Conservation (phyloP, 1,139 yeast species). For the Geotrichum histeridarum region DNA sequence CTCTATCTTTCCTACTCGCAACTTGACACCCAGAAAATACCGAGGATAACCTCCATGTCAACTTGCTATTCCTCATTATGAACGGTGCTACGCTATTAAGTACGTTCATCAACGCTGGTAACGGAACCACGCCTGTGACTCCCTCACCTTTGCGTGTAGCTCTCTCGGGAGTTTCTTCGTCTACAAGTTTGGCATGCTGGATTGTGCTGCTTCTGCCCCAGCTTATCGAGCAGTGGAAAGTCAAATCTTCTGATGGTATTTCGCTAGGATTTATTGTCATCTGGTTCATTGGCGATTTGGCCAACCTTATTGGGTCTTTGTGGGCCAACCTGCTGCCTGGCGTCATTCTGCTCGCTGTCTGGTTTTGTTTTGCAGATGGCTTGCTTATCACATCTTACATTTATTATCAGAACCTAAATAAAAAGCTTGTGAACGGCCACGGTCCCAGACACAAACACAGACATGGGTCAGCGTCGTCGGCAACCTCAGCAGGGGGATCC, state of each 20-base stretch:
- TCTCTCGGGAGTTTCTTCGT: slow-evolving; percentile 62
- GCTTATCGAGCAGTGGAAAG: slow-evolving; percentile 73
- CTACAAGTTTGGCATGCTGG: slow-evolving; percentile 63
- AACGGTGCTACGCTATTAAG: not conserved
- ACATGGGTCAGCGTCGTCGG: not conserved
- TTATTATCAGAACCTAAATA: slow-evolving; percentile 40
- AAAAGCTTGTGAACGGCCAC: slow-evolving; percentile 8
- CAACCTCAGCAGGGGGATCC: not conserved
- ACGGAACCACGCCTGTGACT: not conserved
- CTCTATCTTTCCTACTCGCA: not conserved
- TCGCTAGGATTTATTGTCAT: slow-evolving; percentile 63
- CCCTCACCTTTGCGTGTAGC: slow-evolving; percentile 39
- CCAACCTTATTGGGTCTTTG: slow-evolving; percentile 61
- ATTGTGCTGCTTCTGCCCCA: slow-evolving; percentile 73
- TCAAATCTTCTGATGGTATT: slow-evolving; percentile 73
- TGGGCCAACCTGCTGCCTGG: slow-evolving; percentile 72
- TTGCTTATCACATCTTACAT: slow-evolving; percentile 57
- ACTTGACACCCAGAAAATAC: not conserved
- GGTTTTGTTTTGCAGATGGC: slow-evolving; percentile 70
- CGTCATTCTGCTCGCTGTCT: slow-evolving; percentile 61
- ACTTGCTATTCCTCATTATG: not conserved
- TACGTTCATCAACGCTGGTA: not conserved
- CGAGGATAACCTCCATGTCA: not conserved
- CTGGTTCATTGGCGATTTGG: slow-evolving; percentile 71
- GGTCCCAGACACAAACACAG: slow-evolving; percentile 14